These are phyloP conservation scores for Cryptosporidium canis DNA, from an alignment of 169 alveolate species.

Conservation along the genomic window DNA sequence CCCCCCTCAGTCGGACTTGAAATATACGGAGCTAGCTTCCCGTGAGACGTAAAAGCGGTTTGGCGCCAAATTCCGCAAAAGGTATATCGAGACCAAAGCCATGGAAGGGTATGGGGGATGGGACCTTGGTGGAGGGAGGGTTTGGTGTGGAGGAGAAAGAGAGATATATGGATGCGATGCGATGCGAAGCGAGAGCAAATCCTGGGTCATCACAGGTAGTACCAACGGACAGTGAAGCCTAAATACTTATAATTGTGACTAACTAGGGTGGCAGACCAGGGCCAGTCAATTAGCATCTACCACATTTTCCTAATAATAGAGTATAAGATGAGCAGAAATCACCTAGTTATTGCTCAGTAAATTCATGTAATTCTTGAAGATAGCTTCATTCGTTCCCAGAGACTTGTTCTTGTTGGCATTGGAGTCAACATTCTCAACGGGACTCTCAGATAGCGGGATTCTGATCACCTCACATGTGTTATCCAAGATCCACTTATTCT, in stretches of 20 bases:
- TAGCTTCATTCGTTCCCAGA: conserved; percentile 14
- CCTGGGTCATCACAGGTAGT: no score
- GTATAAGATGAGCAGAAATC: no score
- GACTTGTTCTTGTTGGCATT: conserved; percentile 26
- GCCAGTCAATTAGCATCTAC: no score
- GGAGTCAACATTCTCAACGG: conserved; percentile 16
- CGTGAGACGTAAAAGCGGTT: not conserved
- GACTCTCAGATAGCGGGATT: conserved; percentile 27
- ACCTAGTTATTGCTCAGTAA: conserved; percentile 32
- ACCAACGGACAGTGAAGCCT: no score
- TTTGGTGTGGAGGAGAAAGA: no score
- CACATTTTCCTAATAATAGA: no score
- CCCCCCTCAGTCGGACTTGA: no score
- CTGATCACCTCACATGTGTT: conserved; percentile 21
- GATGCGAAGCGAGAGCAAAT: no score
- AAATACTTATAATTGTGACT: no score
- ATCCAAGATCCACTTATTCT: conserved; percentile 52
- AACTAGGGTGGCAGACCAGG: no score
- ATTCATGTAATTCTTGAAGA: conserved; percentile 16
- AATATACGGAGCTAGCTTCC: no score
- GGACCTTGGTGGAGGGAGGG: not conserved
- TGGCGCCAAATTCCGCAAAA: not conserved
- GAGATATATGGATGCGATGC: no score
- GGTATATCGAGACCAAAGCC: not conserved
- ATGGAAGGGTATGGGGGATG: not conserved